These are phyloP conservation scores for Kluyveromyces nonfermentans DNA, from an alignment of 805 yeast genomes.

Conservation along the genomic window DNA sequence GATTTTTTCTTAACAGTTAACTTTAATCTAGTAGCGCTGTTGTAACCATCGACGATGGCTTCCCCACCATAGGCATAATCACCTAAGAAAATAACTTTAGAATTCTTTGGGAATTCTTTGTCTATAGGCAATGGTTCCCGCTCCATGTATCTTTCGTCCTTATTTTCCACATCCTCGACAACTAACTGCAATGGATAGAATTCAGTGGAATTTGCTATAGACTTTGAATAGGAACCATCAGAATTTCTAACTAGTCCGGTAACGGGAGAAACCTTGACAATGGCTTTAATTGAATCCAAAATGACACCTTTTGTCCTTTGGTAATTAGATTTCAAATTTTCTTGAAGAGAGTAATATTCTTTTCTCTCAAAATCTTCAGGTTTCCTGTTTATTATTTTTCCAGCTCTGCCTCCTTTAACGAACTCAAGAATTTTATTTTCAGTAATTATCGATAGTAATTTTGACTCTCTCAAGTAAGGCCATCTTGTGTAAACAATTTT, in stretches of 20 bases:
- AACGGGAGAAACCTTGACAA: slow-evolving; percentile 65
- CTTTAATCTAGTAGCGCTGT: slow-evolving; percentile 36
- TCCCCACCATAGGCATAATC: slow-evolving; percentile 82
- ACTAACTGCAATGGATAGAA: slow-evolving; percentile 70
- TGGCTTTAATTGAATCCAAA: slow-evolving; percentile 42
- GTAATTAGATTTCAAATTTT: slow-evolving; percentile 35
- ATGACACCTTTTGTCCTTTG: slow-evolving; percentile 52
- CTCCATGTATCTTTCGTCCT: slow-evolving; percentile 66
- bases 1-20: slow-evolving; percentile 45
- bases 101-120: slow-evolving; percentile 69
- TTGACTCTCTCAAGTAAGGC: slow-evolving; percentile 86
- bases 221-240: slow-evolving; percentile 72
- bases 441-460: slow-evolving; percentile 54
- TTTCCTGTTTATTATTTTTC: slow-evolving; percentile 30
- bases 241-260: slow-evolving; percentile 63
- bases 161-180: slow-evolving; percentile 63
- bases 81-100: slow-evolving; percentile 72
- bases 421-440: slow-evolving; percentile 37
- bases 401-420: slow-evolving; percentile 5
- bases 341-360: slow-evolving; percentile 36
- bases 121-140: slow-evolving; percentile 68
- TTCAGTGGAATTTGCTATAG: slow-evolving; percentile 45
- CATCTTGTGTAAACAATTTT: slow-evolving; percentile 66
- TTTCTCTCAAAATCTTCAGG: slow-evolving; percentile 39
- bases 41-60: slow-evolving; percentile 56